Base-by-base conservation (phyloP, 1,284 basidiomycete species). In the Ceratobasidium sp. region DNA sequence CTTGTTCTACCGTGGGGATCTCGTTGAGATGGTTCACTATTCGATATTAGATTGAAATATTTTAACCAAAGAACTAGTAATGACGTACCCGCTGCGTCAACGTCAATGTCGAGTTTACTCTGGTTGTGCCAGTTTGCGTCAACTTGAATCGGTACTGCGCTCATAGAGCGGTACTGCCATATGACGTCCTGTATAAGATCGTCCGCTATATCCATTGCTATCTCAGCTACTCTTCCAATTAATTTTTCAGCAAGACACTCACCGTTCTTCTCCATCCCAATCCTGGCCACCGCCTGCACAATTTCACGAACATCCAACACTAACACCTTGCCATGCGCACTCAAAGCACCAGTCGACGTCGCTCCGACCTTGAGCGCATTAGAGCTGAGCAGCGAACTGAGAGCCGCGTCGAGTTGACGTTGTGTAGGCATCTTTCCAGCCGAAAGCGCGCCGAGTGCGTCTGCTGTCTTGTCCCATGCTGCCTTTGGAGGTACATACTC, bases 211-310 rank as follows among this genome's bases (percentile, higher is more conserved):
- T 40, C 37, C 34, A 67, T 43, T 46, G 54, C 11, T 0, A 52
- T 40, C n/a, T 57, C 49, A 34, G 3, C 2, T 17, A 59, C 15
- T 7, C 5, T 13, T 13, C 56, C 56, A 25, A 76, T 56, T 69
- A 52, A 44, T 59, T 46, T n/a, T 11, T 46, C 54, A 46, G 11
- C 51, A 37, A 40, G 19, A 37, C n/a, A 79, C 85, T 65, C 76
- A 88, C 88, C 83, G 77, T 89, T 89, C 80, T 88, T 88, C 79
- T 88, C 87, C 78, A 85, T 79, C 0, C 87, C 86, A 77, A 88
- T 82, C 51, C 84, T 82, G 43, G 87, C 75, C 2, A 85, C 8
- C 11, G 85, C 82, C 76, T 87, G 82, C 2, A 87, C 44, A 2
- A 86, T 77, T 46, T 84, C 81, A 54, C 83, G 80, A 19, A 84